Percentiles rank a stretch among this genome's conserved stretches.
Conservation (phyloP, 2,329 filamentous ascomycete species). For the Ceratocystis lukuohia region DNA sequence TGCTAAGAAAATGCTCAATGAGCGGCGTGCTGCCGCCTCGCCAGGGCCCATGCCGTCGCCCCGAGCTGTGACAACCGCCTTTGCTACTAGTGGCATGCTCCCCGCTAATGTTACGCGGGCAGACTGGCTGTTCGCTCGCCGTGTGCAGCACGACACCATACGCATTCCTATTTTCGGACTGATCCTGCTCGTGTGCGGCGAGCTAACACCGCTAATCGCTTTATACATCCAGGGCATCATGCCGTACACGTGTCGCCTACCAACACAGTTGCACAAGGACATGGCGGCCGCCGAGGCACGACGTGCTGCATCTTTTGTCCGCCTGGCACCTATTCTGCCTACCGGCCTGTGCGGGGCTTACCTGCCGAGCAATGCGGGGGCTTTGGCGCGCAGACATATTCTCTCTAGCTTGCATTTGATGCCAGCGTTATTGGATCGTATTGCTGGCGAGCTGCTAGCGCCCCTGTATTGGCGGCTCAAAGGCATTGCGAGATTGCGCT, state of each 20-base stretch:
- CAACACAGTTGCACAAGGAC: constrained; percentile 49
- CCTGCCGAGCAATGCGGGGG: not conserved
- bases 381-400: constrained; percentile 27
- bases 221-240: constrained; percentile 56
- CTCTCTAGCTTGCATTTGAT: constrained; percentile 34
- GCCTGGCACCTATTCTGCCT: constrained; percentile 27
- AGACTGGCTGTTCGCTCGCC: constrained; percentile 55
- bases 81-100: constrained; percentile 50
- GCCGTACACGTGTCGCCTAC: constrained; percentile 72
- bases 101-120: constrained; percentile 40
- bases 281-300: constrained; percentile 32
- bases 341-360: constrained; percentile 26
- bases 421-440: constrained; percentile 37
- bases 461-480: constrained; percentile 39
- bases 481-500: constrained; percentile 42
- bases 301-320: constrained; percentile 37
- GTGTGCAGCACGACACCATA: constrained; percentile 58
- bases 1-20: constrained; percentile 45
- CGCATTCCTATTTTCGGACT: constrained; percentile 67
- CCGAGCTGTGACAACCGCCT: constrained; percentile 24
- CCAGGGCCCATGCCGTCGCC: constrained; percentile 35
- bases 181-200: constrained; percentile 64
- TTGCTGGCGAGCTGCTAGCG: constrained; percentile 36
- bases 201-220: constrained; percentile 73
- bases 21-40: constrained; percentile 27